These are phyloP conservation scores for Fusarium palustre DNA, from an alignment of 2,329 filamentous ascomycete species.

Conservation along the genomic window DNA sequence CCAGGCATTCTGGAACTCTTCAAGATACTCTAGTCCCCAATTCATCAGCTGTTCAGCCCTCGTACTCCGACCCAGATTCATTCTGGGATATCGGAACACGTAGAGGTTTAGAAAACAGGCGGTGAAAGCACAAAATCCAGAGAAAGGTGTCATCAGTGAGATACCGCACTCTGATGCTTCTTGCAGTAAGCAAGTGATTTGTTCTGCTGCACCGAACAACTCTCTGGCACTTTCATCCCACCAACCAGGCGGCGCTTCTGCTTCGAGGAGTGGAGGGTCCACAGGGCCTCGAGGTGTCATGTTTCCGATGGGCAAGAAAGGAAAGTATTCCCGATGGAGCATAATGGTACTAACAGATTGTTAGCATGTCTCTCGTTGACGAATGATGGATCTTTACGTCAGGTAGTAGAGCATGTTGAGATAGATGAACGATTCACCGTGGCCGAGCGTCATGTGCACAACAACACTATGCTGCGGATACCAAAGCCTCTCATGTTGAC, in stretches of 20 bases:
- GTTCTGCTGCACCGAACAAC: conserved; percentile 53
- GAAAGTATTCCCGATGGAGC: conserved; percentile 58
- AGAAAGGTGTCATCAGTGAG: conserved; percentile 56
- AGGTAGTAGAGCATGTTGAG: conserved; percentile 59
- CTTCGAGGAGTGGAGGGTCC: conserved; percentile 55
- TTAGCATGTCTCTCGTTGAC: fast-evolving
- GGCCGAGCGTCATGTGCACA: conserved; percentile 54
- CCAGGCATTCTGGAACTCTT: conserved; percentile 42
- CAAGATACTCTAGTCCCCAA: conserved; percentile 34
- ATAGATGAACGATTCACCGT: conserved; percentile 57
- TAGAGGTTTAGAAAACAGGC: conserved; percentile 58
- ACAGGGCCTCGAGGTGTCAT: conserved; percentile 54
- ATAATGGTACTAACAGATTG: conserved; percentile 51
- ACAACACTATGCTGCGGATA: conserved; percentile 54
- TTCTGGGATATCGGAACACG: conserved; percentile 54
- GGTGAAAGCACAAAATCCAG: conserved; percentile 60
- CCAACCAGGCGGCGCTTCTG: conserved; percentile 53
- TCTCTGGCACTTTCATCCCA: conserved; percentile 55
- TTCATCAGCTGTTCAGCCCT: conserved; percentile 39
- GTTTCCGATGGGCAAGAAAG: conserved; percentile 55
- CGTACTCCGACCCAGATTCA: conserved; percentile 49
- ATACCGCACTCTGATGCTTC: conserved; percentile 54
- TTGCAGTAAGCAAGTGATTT: conserved; percentile 52
- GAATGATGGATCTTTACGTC: conserved; percentile 46
- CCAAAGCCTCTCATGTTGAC: conserved; percentile 52